Evolutionary conservation across 768 basidiomycete genomes (phyloP).

Genomic region (Termitomyces eurrhizus): DNA sequence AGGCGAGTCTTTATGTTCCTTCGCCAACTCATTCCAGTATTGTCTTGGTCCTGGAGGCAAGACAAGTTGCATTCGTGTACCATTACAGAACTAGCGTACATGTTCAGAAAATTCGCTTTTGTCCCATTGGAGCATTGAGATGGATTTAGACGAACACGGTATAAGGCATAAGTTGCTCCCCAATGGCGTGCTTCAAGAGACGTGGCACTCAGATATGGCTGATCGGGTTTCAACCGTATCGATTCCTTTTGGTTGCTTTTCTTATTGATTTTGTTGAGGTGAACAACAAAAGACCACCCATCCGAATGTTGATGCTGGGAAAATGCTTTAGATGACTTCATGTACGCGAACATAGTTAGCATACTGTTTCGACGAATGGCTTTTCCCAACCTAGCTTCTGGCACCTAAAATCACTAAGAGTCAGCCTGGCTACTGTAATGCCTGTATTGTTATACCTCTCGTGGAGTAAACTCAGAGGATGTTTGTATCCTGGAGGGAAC

Average conservation of each 20-base stretch:
- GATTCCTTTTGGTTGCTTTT: conserved; percentile 67
- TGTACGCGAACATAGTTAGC: conserved; percentile 16
- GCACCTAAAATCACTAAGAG: conserved; percentile 45
- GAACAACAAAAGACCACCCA: conserved; percentile 65
- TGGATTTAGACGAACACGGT: conserved; percentile 60
- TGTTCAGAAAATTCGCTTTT: conserved; percentile 18
- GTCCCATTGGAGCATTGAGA: conserved; percentile 6
- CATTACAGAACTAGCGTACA: conserved; percentile 64
- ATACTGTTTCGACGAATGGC: conserved; percentile 72
- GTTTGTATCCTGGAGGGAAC: conserved; percentile 85
- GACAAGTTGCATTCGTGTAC: conserved; percentile 65
- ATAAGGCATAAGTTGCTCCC: conserved; percentile 84
- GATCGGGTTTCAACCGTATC: conserved; percentile 71
- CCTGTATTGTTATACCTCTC: conserved; percentile 53
- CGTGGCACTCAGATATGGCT: conserved; percentile 61
- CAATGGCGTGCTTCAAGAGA: conserved; percentile 85
- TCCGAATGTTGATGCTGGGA: conserved; percentile 42
- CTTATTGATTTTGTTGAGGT: conserved; percentile 62
- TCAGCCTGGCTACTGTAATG: not conserved
- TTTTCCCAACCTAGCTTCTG: conserved; percentile 90
- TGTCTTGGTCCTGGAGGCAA: conserved; percentile 83
- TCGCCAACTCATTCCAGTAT: conserved; percentile 78
- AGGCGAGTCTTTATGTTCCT: conserved; percentile 63
- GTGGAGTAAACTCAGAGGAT: conserved; percentile 71
- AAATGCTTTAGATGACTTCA: conserved; percentile 6